Conservation (phyloP, 2,329 filamentous ascomycete species). For the Paecilomyces variotii region DNA sequence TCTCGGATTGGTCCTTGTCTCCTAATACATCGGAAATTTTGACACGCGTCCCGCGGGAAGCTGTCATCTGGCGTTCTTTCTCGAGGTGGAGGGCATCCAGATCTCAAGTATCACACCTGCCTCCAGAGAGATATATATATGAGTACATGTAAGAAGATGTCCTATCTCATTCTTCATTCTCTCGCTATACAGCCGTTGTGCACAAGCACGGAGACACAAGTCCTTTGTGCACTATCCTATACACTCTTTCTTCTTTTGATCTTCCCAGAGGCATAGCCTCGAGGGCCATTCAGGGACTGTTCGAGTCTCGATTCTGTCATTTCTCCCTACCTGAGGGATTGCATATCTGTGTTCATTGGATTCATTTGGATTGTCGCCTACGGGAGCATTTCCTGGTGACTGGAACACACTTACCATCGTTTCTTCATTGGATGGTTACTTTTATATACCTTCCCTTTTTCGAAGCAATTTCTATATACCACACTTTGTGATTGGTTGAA, state of each 20-base stretch:
- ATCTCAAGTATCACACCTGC: neutral
- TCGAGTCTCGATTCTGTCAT: neutral
- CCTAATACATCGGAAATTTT: neutral
- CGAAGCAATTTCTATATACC: neutral
- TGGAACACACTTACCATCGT: neutral
- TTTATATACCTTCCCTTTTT: neutral
- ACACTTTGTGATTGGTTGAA: neutral
- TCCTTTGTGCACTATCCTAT: neutral
- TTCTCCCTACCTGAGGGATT: neutral
- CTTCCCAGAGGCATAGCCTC: neutral
- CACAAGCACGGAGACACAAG: neutral
- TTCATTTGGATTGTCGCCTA: neutral
- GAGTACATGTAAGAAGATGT: neutral
- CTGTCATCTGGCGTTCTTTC: slow-evolving; percentile 2
- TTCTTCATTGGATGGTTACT: neutral
- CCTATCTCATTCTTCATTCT: neutral
- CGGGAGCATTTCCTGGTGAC: neutral
- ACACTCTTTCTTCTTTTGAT: neutral
- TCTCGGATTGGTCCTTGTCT: neutral
- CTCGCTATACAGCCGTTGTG: neutral
- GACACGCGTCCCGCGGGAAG: neutral
- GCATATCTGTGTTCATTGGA: neutral
- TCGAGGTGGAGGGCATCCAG: neutral
- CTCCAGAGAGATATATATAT: slow-evolving; percentile 1
- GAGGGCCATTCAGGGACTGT: neutral